Base-by-base conservation (phyloP, 129 eudicot genomes). In the Ambrosia trifida region DNA sequence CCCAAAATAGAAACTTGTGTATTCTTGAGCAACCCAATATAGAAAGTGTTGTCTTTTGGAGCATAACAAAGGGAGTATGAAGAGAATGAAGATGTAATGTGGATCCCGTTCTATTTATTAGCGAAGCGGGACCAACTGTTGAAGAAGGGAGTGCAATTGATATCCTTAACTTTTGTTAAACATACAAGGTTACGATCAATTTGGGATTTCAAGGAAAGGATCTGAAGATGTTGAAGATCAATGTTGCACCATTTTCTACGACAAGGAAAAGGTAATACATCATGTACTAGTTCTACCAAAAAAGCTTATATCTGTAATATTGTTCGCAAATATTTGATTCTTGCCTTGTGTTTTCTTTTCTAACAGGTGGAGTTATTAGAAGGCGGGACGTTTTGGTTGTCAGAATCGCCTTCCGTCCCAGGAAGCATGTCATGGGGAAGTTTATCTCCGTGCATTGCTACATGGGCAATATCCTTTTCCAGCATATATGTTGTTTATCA, bases 341-440 rank as follows among this genome's bases (percentile, higher is more conserved):
- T 33, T 58, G 31, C 20, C 32, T 56, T 14, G 6, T 20, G 20
- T 58, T 11, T 45, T 70, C 3, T 16, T 77, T 40, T 50, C 51
- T 85, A 35, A 62, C 68, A 94, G 98, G 97, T 94, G 68, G 98
- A 94, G 78, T 80, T 89, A 38, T 53, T 89, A 73, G 98, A 94
- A 85, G 98, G 98, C 60, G 98, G 98, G 62, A 94, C 98, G 16
- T 94, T 94, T 82, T 94, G 98, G 98, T 68, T 94, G 72, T 94
- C 98, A 6, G 98, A 94, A 69, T 87, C 98, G 4, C 98, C 98
- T 53, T 94, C 98, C 12, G 98, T 94, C 24, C 95, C 98, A 58
- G 98, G 98, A 80, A 94, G 98, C 84, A 82, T 76, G 81, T 94
- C 98, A 43, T 94, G 98, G 98, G 98, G 96, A 18, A 83, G 96